A percentile compares a stretch with the other conserved stretches of the same genome.
Conservation (phyloP, 2,329 filamentous ascomycete genomes). For the Aspergillus sergii region DNA sequence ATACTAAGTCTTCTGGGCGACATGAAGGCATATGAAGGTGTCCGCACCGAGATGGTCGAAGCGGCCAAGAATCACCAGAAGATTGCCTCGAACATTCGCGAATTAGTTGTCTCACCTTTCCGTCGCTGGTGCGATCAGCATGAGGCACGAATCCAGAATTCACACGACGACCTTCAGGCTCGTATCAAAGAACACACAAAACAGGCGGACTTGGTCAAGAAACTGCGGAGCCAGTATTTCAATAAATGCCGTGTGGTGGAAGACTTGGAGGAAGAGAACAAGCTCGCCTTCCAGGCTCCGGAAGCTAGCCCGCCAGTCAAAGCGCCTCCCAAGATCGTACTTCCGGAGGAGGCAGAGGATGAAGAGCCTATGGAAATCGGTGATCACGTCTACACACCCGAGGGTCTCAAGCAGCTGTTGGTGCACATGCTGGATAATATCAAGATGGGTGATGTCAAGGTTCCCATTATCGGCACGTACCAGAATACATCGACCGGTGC, state of each 20-base stretch:
- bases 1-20: neutral
- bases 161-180: conserved; percentile 88
- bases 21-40: conserved; percentile 83
- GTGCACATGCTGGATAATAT: conserved; percentile 83
- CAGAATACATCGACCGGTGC: conserved; percentile 88
- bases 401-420: conserved; percentile 89
- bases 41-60: conserved; percentile 89
- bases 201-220: conserved; percentile 87
- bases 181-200: conserved; percentile 92
- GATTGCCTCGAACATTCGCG: conserved; percentile 93
- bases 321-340: conserved; percentile 75
- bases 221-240: conserved; percentile 94
- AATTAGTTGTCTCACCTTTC: conserved; percentile 93
- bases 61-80: conserved; percentile 88
- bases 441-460: conserved; percentile 86
- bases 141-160: conserved; percentile 85
- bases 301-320: conserved; percentile 64
- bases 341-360: conserved; percentile 71
- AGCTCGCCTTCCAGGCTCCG: conserved; percentile 92
- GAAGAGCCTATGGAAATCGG: conserved; percentile 86
- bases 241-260: conserved; percentile 97
- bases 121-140: conserved; percentile 95
- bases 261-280: conserved; percentile 97
- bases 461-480: conserved; percentile 93
- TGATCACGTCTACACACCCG: conserved; percentile 79